Evolutionary conservation across 78 protist species (phyloP), one percentile per base, ranked within the genome.

Genomic region (Dictyostelium firmibasis): DNA sequence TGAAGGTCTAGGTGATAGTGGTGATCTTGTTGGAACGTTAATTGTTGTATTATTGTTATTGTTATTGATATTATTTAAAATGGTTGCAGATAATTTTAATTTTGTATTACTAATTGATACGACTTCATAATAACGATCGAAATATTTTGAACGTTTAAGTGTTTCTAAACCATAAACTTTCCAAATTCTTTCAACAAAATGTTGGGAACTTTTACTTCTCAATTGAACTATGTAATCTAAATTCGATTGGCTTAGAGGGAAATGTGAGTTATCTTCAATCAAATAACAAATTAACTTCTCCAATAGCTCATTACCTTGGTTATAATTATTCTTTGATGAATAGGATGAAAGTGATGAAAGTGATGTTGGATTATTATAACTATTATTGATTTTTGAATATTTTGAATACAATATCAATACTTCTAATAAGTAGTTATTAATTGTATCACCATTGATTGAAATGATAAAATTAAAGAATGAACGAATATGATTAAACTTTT

Each of bases 1-100:
- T 16, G 79, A 72, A 6, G 79, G 79, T 72, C 79, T 72, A 16
- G 79, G 79, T 3, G 79, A 72, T 72, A 72, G 33, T 33, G 79
- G 79, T 11, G 75, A 67, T 31, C 79, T 72, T 16, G 79, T 72
- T 31, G 79, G 75, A 57, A 57, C 67, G 20, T 57, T 67, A 25
- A 29, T 67, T n/a, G 75, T 67, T 25, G 75, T 25, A 62, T 2
- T 27, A 11, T 25, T 64, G 25, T 7, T 25, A 64, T 23, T 64
- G 25, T 23, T 67, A 67, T 67, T 67, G 2, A 13, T 11, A 67
- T 57, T 57, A 57, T 67, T 67, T 25, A 67, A n/a, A 20, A 67
- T 10, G 11, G 75, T 4, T 1, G 75, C 43, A 31, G 75, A 67
- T 67, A 67, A 67, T 67, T 67, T 31, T 13, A 31, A 72, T 72